Evolutionary conservation across 179 eudicot genomes (phyloP).

Genomic region (Spergularia azorica): DNA sequence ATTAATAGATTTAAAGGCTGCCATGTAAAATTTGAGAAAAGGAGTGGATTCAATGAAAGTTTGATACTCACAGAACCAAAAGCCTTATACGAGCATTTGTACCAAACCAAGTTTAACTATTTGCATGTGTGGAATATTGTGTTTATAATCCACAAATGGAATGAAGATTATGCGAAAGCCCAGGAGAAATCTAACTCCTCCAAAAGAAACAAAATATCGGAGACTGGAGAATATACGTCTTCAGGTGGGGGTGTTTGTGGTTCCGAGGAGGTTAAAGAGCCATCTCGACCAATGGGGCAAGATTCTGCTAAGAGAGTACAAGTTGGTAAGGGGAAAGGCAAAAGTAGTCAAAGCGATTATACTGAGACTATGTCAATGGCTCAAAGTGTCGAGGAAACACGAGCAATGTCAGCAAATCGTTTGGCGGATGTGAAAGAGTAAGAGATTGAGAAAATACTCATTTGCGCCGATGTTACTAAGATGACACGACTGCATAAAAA

Average conservation of each 20-base stretch:
- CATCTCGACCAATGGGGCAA: not conserved
- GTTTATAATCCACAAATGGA: too few relatives aligned
- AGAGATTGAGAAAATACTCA: not conserved
- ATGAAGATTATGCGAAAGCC: too few relatives aligned
- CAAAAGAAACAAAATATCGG: constrained; percentile 1
- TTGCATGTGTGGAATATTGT: not conserved
- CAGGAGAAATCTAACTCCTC: not conserved
- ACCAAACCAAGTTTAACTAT: not conserved
- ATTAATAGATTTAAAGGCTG: too few relatives aligned
- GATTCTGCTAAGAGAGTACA: not conserved
- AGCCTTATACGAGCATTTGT: not conserved
- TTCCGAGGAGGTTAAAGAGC: not conserved
- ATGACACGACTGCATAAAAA: not conserved
- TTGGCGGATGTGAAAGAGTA: constrained; percentile 11
- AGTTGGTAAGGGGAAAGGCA: not conserved
- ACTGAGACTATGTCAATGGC: not conserved
- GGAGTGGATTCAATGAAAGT: not conserved
- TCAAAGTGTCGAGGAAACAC: not conserved
- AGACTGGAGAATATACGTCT: not conserved
- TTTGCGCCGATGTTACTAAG: constrained; percentile 10
- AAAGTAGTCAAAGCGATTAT: not conserved
- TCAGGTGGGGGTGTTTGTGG: not conserved
- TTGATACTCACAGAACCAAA: not conserved
- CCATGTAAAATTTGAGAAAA: too few relatives aligned
- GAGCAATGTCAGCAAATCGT: not conserved